Evolutionary conservation across 139 green algal genomes (phyloP).

Genomic region (Asterochloris sp.): DNA sequence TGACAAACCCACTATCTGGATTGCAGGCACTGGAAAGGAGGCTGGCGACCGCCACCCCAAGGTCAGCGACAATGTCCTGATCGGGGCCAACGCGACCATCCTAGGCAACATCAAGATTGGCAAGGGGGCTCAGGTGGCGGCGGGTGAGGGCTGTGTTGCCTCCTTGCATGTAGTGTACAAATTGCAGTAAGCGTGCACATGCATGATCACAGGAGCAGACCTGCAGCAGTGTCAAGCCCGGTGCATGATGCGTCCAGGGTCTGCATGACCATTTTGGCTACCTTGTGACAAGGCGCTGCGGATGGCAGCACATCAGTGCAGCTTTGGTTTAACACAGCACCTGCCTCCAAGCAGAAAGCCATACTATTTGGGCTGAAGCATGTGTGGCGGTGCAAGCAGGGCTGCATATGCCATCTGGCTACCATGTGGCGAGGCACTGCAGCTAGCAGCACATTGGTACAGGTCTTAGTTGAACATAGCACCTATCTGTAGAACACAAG

Average conservation of each 20-base stretch:
- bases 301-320: too few relatives aligned
- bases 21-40: conserved; percentile 87
- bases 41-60: conserved; percentile 95
- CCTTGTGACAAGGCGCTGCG: too few relatives aligned
- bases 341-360: conserved; percentile 21
- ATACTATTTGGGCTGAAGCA: conserved; percentile 46
- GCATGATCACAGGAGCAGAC: too few relatives aligned
- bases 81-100: conserved; percentile 87
- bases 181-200: too few relatives aligned
- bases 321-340: not conserved
- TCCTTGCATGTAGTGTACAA: not conserved
- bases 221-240: too few relatives aligned
- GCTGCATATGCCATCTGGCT: too few relatives aligned
- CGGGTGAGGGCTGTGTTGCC: not conserved
- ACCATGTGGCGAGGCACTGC: too few relatives aligned
- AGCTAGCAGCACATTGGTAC: too few relatives aligned
- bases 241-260: too few relatives aligned
- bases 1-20: not conserved
- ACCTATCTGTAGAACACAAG: conserved; percentile 20
- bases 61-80: conserved; percentile 85
- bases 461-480: not conserved
- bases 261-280: too few relatives aligned
- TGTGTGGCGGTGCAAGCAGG: too few relatives aligned
- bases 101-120: conserved; percentile 94
- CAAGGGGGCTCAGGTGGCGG: conserved; percentile 66